Conservation (phyloP, 129 eudicot species). For the Tagetes erecta region DNA sequence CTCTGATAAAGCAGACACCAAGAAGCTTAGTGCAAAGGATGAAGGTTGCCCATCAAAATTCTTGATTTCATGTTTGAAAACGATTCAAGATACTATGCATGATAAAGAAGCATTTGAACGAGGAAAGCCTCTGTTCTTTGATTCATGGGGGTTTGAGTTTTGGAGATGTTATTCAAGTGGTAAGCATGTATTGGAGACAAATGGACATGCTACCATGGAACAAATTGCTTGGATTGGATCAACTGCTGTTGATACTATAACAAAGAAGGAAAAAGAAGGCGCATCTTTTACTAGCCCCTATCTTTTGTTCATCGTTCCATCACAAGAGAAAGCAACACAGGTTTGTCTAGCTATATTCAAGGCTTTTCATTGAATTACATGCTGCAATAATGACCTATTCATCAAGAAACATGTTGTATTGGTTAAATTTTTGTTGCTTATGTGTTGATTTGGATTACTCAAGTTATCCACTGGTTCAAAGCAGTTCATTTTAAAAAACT, state of each 20-base stretch:
- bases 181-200: constrained; percentile 60
- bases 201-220: constrained; percentile 54
- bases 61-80: constrained; percentile 62
- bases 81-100: constrained; percentile 55
- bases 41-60: constrained; percentile 71
- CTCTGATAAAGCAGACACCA: constrained; percentile 7
- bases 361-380: not conserved
- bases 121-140: constrained; percentile 54
- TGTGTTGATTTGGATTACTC: not conserved
- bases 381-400: not conserved
- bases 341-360: constrained; percentile 34
- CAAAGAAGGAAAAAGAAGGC: constrained; percentile 81
- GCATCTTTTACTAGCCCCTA: constrained; percentile 58
- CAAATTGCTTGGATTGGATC: constrained; percentile 91
- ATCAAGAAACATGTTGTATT: not conserved
- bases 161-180: constrained; percentile 75
- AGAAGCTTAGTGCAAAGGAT: constrained; percentile 25
- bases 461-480: no score
- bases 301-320: constrained; percentile 73
- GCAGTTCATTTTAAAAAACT: not conserved
- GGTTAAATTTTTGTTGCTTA: not conserved
- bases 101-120: constrained; percentile 42
- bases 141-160: constrained; percentile 83
- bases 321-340: constrained; percentile 72
- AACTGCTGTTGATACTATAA: constrained; percentile 71